These are phyloP conservation scores for Boletellus sp. DNA, from an alignment of 768 basidiomycete species.

Conservation along the genomic window DNA sequence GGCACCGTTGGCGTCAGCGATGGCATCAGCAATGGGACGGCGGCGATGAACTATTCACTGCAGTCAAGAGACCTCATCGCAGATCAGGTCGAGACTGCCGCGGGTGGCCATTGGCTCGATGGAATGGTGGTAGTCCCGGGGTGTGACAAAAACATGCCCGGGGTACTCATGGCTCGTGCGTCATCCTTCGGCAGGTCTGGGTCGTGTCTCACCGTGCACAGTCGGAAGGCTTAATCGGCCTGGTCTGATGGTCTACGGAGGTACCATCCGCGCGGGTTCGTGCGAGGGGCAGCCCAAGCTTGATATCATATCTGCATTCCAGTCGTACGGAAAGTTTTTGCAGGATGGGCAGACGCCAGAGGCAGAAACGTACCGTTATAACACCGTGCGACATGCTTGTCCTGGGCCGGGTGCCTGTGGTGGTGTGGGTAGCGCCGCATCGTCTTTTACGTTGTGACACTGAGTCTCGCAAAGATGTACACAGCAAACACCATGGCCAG, in stretches of 20 bases:
- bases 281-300: conserved; percentile 86
- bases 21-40: conserved; percentile 97
- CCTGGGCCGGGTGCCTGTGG: conserved; percentile 98
- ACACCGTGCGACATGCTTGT: conserved; percentile 89
- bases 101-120: conserved; percentile 96
- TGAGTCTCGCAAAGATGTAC: conserved; percentile 67
- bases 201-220: conserved; percentile 29
- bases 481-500: conserved; percentile 99
- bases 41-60: conserved; percentile 91
- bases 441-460: not conserved
- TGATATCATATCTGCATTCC: conserved; percentile 97
- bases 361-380: conserved; percentile 81
- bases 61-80: conserved; percentile 98
- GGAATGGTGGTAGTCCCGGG: conserved; percentile 97
- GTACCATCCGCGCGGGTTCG: conserved; percentile 88
- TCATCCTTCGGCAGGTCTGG: conserved; percentile 13
- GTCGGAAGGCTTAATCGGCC: conserved; percentile 95
- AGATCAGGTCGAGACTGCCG: conserved; percentile 94
- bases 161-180: conserved; percentile 93
- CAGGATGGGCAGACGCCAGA: conserved; percentile 80
- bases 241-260: conserved; percentile 97
- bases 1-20: conserved; percentile 97
- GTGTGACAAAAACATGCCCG: conserved; percentile 99
- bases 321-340: conserved; percentile 93
- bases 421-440: conserved; percentile 60